phyloP scores from a whole-genome alignment of 768 basidiomycete genomes.

The Leccinum uliginosum region DNA sequence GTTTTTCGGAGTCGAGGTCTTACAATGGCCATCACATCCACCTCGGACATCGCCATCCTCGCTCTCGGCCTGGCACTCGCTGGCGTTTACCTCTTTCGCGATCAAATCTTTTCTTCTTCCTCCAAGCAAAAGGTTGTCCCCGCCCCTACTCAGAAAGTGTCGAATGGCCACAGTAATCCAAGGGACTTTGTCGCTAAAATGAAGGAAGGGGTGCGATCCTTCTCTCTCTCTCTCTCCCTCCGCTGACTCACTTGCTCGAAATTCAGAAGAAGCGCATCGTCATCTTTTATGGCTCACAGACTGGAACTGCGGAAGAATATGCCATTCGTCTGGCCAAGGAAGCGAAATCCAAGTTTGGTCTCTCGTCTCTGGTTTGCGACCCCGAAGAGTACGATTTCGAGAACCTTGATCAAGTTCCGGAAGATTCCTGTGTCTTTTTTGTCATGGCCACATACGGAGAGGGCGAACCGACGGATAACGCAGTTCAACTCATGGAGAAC shows the following conservation, averaged over 20 bases:
- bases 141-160: slow-evolving; percentile 37
- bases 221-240: slow-evolving; percentile 3
- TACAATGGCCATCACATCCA: slow-evolving; percentile 56
- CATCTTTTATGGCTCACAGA: slow-evolving; percentile 98
- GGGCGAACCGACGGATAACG: slow-evolving; percentile 98
- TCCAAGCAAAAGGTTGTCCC: slow-evolving; percentile 58
- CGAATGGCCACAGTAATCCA: slow-evolving; percentile 80
- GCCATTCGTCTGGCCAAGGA: slow-evolving; percentile 98
- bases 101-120: slow-evolving; percentile 66
- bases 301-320: slow-evolving; percentile 97
- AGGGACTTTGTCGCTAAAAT: slow-evolving; percentile 93
- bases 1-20: too few species aligned
- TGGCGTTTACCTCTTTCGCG: slow-evolving; percentile 77
- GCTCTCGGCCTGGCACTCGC: slow-evolving; percentile 72
- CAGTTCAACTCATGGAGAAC: slow-evolving; percentile 91
- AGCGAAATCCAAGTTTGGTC: slow-evolving; percentile 92
- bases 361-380: slow-evolving; percentile 94
- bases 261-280: slow-evolving; percentile 90
- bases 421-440: slow-evolving; percentile 86
- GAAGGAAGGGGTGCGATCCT: slow-evolving; percentile 74
- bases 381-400: slow-evolving; percentile 99
- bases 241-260: not conserved
- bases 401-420: slow-evolving; percentile 86
- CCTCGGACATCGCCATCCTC: slow-evolving; percentile 72
- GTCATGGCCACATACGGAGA: slow-evolving; percentile 99